Base-by-base conservation (phyloP, 257 asterid species). In the Jaltomata sinuosa region DNA sequence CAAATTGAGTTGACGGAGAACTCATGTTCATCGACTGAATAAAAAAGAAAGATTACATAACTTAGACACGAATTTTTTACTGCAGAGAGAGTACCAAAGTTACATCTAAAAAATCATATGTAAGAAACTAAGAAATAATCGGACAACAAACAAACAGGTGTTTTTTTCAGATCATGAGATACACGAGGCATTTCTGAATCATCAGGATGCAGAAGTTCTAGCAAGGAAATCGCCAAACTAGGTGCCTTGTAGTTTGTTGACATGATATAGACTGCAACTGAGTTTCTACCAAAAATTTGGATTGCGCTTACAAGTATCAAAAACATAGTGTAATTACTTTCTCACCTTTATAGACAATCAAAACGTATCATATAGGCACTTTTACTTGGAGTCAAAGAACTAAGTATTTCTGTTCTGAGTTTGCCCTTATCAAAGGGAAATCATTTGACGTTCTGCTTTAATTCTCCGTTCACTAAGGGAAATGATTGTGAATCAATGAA, bases 1-100 rank as follows among this genome's bases (percentile, higher is more conserved):
- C 94, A 72, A 93, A 96, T 64, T 94, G 95, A 47, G 95, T 81
- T 10, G 93, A 86, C 12, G 97, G 90, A 72, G 94, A 90, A 82
- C 93, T 91, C 98, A 94, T 96, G 38, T 74, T 83, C 84, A 84
- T 83, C 40, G 64, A 86, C 93, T 92, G 78, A 21, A 68, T 52
- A 6, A 4, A 27, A 49, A 29, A 8, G 16, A 49, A 29, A 77
- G 32, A 45, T 45, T 21, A 2, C 3, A 77, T 27, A 77, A 29
- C 81, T 77, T 77, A 77, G 29, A 77, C 16, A 16, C 25, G 5
- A 47, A 15, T 76, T 45, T 25, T 16, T 45, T 25, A 76, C 25
- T 45, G 40, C 40, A 76, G 40, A 76, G 9, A 45, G 22, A 25
- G 15, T 15, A 47, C 0, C 25, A 15, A 16, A 36, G 18, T 68